These are phyloP conservation scores for Penicillium sclerotiorum DNA, from an alignment of 2,329 filamentous ascomycete genomes.

Conservation along the genomic window DNA sequence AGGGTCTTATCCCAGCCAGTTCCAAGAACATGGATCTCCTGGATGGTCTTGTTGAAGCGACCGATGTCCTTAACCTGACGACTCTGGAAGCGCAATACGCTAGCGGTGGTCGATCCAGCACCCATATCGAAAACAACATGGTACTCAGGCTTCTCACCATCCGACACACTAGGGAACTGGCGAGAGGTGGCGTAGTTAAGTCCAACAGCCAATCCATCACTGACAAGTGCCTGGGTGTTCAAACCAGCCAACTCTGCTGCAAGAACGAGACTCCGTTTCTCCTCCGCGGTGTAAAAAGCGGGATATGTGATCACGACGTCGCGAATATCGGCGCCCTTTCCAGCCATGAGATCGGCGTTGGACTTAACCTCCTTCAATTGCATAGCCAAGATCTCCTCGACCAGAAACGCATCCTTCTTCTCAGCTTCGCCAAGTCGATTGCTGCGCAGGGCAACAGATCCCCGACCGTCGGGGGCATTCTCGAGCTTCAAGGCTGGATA, in stretches of 20 bases:
- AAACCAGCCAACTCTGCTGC: slow-evolving; percentile 87
- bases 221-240: slow-evolving; percentile 80
- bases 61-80: slow-evolving; percentile 87
- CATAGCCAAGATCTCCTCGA: slow-evolving; percentile 96
- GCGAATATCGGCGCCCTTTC: slow-evolving; percentile 70
- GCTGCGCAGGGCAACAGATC: slow-evolving; percentile 82
- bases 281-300: slow-evolving; percentile 84
- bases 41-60: slow-evolving; percentile 93
- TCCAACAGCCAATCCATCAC: slow-evolving; percentile 88
- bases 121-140: slow-evolving; percentile 98
- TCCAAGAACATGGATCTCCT: slow-evolving; percentile 89
- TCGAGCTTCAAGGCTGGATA: slow-evolving; percentile 78
- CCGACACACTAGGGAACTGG: slow-evolving; percentile 80
- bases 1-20: slow-evolving; percentile 86
- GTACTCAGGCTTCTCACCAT: slow-evolving; percentile 83
- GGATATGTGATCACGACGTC: slow-evolving; percentile 89
- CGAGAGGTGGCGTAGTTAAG: slow-evolving; percentile 92
- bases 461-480: slow-evolving; percentile 53
- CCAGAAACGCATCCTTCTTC: slow-evolving; percentile 64
- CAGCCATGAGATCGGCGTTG: slow-evolving; percentile 83
- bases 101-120: slow-evolving; percentile 89
- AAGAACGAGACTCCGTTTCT: slow-evolving; percentile 81
- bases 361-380: slow-evolving; percentile 86
- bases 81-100: slow-evolving; percentile 85
- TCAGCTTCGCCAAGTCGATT: slow-evolving; percentile 66